Evolutionary conservation across 2,329 filamentous ascomycete genomes (phyloP).

Genomic region (Cytospora piceicola): DNA sequence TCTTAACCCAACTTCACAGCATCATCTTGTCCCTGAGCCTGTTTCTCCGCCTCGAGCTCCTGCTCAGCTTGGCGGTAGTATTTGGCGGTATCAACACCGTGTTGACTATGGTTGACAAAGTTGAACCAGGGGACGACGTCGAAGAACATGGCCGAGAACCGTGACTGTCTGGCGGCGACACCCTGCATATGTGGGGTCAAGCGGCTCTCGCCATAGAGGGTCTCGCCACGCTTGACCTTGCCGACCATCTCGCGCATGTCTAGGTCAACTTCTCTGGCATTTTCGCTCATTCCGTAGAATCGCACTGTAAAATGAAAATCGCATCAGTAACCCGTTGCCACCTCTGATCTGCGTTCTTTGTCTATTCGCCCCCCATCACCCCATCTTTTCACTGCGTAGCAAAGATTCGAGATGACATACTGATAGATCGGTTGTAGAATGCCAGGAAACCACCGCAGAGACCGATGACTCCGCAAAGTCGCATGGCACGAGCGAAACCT

Average conservation of each 20-base stretch:
- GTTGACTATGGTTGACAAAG: conserved; percentile 94
- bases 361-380: no score
- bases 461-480: conserved; percentile 74
- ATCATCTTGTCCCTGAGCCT: conserved; percentile 23
- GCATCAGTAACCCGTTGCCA: conserved; percentile 11
- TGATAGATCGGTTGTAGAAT: conserved; percentile 80
- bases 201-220: conserved; percentile 81
- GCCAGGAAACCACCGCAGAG: conserved; percentile 78
- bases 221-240: conserved; percentile 90
- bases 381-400: background rate
- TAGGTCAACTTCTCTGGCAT: conserved; percentile 87
- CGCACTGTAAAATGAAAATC: conserved; percentile 62
- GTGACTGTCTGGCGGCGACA: conserved; percentile 86
- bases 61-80: conserved; percentile 96
- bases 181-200: conserved; percentile 91
- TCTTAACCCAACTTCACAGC: conserved; percentile 23
- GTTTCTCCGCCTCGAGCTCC: conserved; percentile 81
- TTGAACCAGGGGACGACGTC: conserved; percentile 96
- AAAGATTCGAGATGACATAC: conserved; percentile 58
- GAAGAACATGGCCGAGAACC: conserved; percentile 83
- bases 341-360: background rate
- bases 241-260: conserved; percentile 98
- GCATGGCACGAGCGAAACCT: conserved; percentile 82
- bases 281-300: conserved; percentile 95
- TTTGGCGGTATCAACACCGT: conserved; percentile 97